A percentile compares a stretch with the other conserved stretches of the same genome.
These are phyloP conservation scores for Boletus sensibilis DNA, from an alignment of 768 basidiomycete genomes.

Conservation along the genomic window DNA sequence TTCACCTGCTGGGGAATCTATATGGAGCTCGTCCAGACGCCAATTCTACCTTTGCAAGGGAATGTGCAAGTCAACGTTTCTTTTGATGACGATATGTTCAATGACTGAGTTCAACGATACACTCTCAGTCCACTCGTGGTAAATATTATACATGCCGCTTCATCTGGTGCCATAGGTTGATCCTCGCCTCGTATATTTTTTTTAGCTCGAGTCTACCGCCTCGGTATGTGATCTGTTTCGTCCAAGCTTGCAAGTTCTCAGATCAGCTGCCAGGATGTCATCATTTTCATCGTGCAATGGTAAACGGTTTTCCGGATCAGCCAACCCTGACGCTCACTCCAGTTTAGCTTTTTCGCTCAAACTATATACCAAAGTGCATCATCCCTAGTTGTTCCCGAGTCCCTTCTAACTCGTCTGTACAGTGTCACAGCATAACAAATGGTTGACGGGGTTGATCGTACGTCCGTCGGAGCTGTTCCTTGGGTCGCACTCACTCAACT, in stretches of 20 bases:
- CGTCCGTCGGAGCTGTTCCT: neutral
- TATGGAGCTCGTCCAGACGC: slow-evolving; percentile 3
- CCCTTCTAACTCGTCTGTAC: neutral
- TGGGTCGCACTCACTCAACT: neutral
- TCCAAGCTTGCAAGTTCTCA: neutral
- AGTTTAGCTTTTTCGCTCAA: slow-evolving; percentile 11
- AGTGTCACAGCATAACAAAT: slow-evolving; percentile 13
- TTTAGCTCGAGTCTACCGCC: slow-evolving; percentile 14
- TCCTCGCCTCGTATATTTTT: neutral
- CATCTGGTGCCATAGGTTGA: neutral
- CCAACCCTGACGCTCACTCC: neutral
- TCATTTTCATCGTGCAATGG: slow-evolving; percentile 17
- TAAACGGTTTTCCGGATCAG: neutral
- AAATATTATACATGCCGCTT: neutral
- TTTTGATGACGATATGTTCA: neutral
- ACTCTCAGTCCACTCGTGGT: slow-evolving; percentile 14
- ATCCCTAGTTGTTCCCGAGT: neutral
- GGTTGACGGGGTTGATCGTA: slow-evolving; percentile 6
- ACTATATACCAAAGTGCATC: slow-evolving; percentile 9
- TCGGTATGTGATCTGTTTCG: slow-evolving; percentile 5
- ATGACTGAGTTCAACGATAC: neutral
- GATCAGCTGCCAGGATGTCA: neutral
- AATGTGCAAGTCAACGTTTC: slow-evolving; percentile 2
- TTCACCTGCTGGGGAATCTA: slow-evolving; percentile 13
- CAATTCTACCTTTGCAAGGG: slow-evolving; percentile 1